Conservation (phyloP, 139 green algal species). For the Chlamydomonas applanata region DNA sequence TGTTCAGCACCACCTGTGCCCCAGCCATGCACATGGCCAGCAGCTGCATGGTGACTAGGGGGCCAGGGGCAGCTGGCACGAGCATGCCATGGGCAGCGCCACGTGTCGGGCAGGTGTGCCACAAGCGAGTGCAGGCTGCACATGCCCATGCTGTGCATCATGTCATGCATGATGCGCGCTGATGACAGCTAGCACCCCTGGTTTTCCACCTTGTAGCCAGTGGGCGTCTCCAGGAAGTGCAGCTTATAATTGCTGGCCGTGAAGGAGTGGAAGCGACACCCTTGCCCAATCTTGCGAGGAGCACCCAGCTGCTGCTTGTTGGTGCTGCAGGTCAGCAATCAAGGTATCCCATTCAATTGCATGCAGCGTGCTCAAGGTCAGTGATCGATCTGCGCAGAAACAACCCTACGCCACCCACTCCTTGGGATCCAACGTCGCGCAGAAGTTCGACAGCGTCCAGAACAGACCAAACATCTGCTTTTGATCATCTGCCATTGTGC, state of each 20-base stretch:
- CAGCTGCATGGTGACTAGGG: too few species aligned
- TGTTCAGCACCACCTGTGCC: constrained; percentile 7
- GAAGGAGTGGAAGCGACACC: constrained; percentile 80
- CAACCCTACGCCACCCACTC: constrained; percentile 41
- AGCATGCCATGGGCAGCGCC: too few species aligned
- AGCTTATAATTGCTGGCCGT: constrained; percentile 90
- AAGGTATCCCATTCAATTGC: neutral
- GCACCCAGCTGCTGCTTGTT: constrained; percentile 71
- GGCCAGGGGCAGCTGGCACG: too few species aligned
- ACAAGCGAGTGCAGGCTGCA: too few species aligned
- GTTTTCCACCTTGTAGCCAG: constrained; percentile 76
- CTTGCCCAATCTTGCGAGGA: constrained; percentile 69
- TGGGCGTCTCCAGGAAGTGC: constrained; percentile 88
- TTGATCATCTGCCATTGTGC: constrained; percentile 74
- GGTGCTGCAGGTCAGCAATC: constrained; percentile 32
- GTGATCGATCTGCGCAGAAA: neutral
- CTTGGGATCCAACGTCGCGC: constrained; percentile 80
- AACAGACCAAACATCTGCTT: constrained; percentile 97
- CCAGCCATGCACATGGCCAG: too few species aligned
- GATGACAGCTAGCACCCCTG: too few species aligned
- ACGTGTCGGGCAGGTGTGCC: too few species aligned
- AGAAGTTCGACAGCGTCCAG: constrained; percentile 87
- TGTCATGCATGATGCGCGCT: too few species aligned
- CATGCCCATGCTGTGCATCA: too few species aligned
- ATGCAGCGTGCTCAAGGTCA: neutral